Conservation (phyloP, 1,284 basidiomycete species). For the Thelephora terrestris region DNA sequence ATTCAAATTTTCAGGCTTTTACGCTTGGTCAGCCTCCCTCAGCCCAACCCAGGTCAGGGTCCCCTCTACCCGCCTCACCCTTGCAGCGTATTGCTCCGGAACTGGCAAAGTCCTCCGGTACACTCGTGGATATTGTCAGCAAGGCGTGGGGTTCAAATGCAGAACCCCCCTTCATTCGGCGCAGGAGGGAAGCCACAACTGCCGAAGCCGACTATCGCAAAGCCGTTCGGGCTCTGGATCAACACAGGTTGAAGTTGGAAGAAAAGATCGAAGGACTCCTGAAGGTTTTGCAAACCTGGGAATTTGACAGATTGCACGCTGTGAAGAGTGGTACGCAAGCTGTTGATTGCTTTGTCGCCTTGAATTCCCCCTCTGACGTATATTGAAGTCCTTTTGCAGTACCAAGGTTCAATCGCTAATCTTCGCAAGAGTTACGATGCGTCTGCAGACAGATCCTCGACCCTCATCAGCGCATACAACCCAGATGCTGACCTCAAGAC, state of each 20-base stretch:
- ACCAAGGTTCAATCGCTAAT: slow-evolving; percentile 66
- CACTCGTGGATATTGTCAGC: slow-evolving; percentile 60
- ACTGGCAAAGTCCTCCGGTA: slow-evolving; percentile 56
- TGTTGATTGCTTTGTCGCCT: not conserved
- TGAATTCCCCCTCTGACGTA: not conserved
- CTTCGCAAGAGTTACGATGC: slow-evolving; percentile 57
- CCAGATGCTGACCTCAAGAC: slow-evolving; percentile 77
- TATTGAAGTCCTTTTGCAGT: slow-evolving; percentile 64
- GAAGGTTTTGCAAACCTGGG: slow-evolving; percentile 76
- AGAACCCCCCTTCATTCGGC: slow-evolving; percentile 59
- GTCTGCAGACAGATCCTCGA: slow-evolving; percentile 58
- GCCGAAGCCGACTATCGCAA: slow-evolving; percentile 72
- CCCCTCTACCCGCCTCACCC: slow-evolving; percentile 20
- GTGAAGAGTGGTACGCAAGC: slow-evolving; percentile 62
- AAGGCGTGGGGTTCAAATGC: slow-evolving; percentile 49
- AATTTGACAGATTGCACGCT: slow-evolving; percentile 70
- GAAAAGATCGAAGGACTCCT: slow-evolving; percentile 77
- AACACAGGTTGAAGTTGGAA: slow-evolving; percentile 73
- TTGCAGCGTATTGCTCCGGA: slow-evolving; percentile 41
- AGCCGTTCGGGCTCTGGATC: slow-evolving; percentile 67
- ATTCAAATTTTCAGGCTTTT: slow-evolving; percentile 45
- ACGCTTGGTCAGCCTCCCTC: slow-evolving; percentile 37
- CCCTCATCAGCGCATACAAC: slow-evolving; percentile 73
- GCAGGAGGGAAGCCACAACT: slow-evolving; percentile 66
- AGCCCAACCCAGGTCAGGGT: slow-evolving; percentile 9